phyloP scores from a whole-genome alignment of 139 green algal genomes.

The Chlamydomonas sp. region DNA sequence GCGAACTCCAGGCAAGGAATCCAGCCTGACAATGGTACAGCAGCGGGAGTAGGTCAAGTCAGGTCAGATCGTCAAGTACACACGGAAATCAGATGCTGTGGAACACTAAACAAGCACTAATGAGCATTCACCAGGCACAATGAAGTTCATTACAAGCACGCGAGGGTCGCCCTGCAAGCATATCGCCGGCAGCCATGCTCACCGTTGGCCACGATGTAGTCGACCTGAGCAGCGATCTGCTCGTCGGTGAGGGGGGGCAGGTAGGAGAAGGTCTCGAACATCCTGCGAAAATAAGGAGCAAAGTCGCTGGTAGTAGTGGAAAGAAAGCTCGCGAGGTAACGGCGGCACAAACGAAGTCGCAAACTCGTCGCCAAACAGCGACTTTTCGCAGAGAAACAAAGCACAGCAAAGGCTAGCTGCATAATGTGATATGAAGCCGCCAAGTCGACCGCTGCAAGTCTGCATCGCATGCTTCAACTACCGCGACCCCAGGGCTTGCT shows the following conservation, averaged over 20 bases:
- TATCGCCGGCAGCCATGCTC: not conserved
- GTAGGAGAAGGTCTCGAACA: slow-evolving; percentile 99
- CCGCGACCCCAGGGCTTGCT: no score
- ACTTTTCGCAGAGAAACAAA: not conserved
- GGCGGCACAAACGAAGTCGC: not conserved
- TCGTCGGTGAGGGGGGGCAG: slow-evolving; percentile 92
- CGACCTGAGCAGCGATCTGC: slow-evolving; percentile 93
- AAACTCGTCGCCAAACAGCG: not conserved
- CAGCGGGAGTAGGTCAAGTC: not conserved
- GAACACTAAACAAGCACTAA: no score
- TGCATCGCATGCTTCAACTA: no score
- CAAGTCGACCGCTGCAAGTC: not conserved
- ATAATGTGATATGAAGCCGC: not conserved
- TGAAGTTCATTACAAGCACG: no score
- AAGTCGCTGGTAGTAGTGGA: not conserved
- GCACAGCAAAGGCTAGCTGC: not conserved
- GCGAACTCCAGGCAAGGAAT: slow-evolving; percentile 97
- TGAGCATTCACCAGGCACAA: no score
- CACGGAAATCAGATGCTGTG: no score
- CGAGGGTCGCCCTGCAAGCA: no score
- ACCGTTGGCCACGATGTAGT: slow-evolving; percentile 95
- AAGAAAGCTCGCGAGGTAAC: not conserved
- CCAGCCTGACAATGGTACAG: slow-evolving; percentile 50
- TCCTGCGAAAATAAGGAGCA: slow-evolving; percentile 60
- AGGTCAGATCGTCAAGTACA: not conserved